Conservation (phyloP, 495 filamentous ascomycete species). For the Podospora tetraspora region DNA sequence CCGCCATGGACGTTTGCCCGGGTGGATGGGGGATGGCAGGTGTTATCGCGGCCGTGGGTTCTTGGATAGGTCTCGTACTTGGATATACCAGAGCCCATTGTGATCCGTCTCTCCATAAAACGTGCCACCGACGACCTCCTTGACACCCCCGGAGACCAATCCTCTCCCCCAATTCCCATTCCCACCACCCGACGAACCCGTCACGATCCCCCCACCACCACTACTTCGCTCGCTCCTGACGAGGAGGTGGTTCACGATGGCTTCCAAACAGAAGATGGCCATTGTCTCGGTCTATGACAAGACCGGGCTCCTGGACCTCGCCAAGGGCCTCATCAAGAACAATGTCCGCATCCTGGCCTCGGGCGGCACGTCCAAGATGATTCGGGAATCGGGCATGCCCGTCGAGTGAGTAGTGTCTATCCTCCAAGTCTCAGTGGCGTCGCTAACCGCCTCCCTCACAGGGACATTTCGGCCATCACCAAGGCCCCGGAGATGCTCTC, state of each 20-base stretch:
- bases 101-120: background rate
- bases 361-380: constrained; percentile 89
- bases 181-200: background rate
- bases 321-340: constrained; percentile 85
- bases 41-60: background rate
- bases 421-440: background rate
- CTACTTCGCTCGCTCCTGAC: constrained; percentile 11
- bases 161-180: background rate
- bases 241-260: constrained; percentile 30
- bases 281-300: constrained; percentile 99
- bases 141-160: background rate
- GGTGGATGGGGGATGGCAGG: background rate
- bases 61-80: background rate
- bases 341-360: constrained; percentile 90
- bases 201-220: background rate
- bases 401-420: constrained; percentile 66
- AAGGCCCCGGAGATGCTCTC: constrained; percentile 98
- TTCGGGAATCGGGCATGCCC: constrained; percentile 87
- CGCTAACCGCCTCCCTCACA: constrained; percentile 29
- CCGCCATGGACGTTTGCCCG: background rate
- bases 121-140: background rate
- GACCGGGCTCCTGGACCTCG: constrained; percentile 91
- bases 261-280: constrained; percentile 51
- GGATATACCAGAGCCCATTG: background rate
- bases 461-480: constrained; percentile 94